A percentile compares a stretch with the other conserved stretches of the same genome.
phyloP scores from a whole-genome alignment of 805 yeast genomes.

The Barnettozyma pratensis region DNA sequence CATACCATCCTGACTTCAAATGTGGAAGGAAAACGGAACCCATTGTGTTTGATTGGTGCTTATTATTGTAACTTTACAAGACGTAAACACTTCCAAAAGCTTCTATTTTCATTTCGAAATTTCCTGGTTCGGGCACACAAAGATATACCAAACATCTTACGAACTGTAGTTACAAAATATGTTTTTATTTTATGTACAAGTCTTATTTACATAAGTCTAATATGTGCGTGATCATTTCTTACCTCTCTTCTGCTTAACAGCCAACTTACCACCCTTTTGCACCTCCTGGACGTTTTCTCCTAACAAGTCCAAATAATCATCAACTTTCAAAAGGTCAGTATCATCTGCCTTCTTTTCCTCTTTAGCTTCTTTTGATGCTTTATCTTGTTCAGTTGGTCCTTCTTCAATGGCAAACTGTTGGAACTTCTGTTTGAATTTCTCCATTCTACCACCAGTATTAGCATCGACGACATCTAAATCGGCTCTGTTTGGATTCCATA shows the following conservation, averaged over 20 bases:
- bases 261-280: conserved; percentile 50
- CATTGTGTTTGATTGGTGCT: conserved; percentile 34
- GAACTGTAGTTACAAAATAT: neutral
- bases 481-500: conserved; percentile 86
- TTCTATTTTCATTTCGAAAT: neutral
- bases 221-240: conserved; percentile 26
- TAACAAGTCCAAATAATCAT: conserved; percentile 55
- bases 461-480: conserved; percentile 71
- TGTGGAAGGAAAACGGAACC: conserved; percentile 82
- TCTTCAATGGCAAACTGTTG: conserved; percentile 42
- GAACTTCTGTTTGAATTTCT: conserved; percentile 66
- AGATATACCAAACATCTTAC: neutral
- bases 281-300: conserved; percentile 53
- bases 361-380: conserved; percentile 4
- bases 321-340: conserved; percentile 21
- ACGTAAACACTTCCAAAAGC: no score
- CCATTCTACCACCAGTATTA: conserved; percentile 79
- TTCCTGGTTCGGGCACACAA: neutral
- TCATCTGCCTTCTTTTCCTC: conserved; percentile 11
- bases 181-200: conserved; percentile 1
- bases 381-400: conserved; percentile 12
- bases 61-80: no score
- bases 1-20: conserved; percentile 64
- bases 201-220: no score
- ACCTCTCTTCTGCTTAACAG: conserved; percentile 37